A percentile compares a stretch with the other conserved stretches of the same genome.
phyloP scores from a whole-genome alignment of 2,329 filamentous ascomycete genomes.

The Claviceps purpurea region DNA sequence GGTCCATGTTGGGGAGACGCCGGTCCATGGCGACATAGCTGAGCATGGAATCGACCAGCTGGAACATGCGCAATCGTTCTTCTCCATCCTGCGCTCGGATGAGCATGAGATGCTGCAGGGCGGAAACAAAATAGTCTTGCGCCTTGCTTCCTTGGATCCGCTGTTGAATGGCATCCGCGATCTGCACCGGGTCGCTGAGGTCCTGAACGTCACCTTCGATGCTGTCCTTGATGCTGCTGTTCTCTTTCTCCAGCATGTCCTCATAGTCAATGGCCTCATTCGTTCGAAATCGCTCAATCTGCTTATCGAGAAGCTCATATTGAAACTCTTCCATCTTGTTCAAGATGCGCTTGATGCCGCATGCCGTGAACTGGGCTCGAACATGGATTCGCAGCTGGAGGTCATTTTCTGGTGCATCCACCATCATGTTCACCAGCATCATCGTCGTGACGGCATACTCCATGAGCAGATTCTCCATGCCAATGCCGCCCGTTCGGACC shows the following conservation, averaged over 20 bases:
- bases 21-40: slow-evolving; percentile 98
- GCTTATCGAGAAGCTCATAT: slow-evolving; percentile 96
- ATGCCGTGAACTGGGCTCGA: slow-evolving; percentile 87
- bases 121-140: slow-evolving; percentile 91
- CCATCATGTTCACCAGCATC: slow-evolving; percentile 90
- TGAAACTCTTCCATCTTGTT: slow-evolving; percentile 97
- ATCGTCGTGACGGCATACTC: slow-evolving; percentile 94
- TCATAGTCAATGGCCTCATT: slow-evolving; percentile 98
- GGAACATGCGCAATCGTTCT: slow-evolving; percentile 88
- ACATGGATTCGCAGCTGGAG: slow-evolving; percentile 88
- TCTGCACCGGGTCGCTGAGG: slow-evolving; percentile 82
- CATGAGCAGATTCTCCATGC: slow-evolving; percentile 98
- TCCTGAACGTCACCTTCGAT: slow-evolving; percentile 80
- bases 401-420: slow-evolving; percentile 81
- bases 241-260: slow-evolving; percentile 85
- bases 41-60: slow-evolving; percentile 96
- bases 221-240: slow-evolving; percentile 78
- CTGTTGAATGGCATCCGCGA: slow-evolving; percentile 82
- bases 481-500: slow-evolving; percentile 86
- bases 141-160: slow-evolving; percentile 73
- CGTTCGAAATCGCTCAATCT: slow-evolving; percentile 82
- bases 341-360: slow-evolving; percentile 86
- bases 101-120: slow-evolving; percentile 85
- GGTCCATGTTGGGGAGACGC: slow-evolving; percentile 86
- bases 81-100: slow-evolving; percentile 87